Conservation (phyloP, 805 yeast species). For the Ogataea trehaloabstinens region DNA sequence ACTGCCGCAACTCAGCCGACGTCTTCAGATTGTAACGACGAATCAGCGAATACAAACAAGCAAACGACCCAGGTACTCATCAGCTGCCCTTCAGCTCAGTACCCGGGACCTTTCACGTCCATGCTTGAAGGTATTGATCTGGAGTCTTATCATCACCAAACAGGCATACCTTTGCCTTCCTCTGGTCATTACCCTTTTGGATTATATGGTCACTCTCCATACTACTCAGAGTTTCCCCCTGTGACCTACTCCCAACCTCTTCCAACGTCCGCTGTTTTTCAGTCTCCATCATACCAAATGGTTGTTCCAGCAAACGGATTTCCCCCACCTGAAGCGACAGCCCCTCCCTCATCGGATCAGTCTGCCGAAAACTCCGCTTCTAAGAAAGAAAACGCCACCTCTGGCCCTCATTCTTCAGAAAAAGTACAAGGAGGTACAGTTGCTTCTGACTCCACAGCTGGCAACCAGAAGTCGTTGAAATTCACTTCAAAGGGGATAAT, state of each 20-base stretch:
- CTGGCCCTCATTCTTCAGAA: background rate
- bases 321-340: conserved; percentile 15
- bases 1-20: background rate
- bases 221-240: conserved; percentile 16
- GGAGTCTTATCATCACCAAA: conserved; percentile 16
- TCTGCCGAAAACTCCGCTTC: background rate
- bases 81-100: conserved; percentile 12
- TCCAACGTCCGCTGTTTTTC: conserved; percentile 12
- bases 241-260: conserved; percentile 14
- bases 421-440: background rate
- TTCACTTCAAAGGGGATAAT: conserved; percentile 15
- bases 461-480: conserved; percentile 6
- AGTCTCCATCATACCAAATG: conserved; percentile 14
- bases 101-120: conserved; percentile 12
- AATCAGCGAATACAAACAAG: background rate
- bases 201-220: conserved; percentile 21
- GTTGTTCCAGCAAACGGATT: conserved; percentile 15
- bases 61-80: conserved; percentile 15
- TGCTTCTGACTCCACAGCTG: conserved; percentile 1
- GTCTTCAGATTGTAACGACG: background rate
- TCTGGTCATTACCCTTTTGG: conserved; percentile 21
- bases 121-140: conserved; percentile 17
- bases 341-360: conserved; percentile 7
- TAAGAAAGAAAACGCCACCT: background rate
- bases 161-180: conserved; percentile 15